Percentiles rank a stretch among this genome's conserved stretches.
Conservation (phyloP, 2,329 filamentous ascomycete species). For the Drechslerella coelobrocha region DNA sequence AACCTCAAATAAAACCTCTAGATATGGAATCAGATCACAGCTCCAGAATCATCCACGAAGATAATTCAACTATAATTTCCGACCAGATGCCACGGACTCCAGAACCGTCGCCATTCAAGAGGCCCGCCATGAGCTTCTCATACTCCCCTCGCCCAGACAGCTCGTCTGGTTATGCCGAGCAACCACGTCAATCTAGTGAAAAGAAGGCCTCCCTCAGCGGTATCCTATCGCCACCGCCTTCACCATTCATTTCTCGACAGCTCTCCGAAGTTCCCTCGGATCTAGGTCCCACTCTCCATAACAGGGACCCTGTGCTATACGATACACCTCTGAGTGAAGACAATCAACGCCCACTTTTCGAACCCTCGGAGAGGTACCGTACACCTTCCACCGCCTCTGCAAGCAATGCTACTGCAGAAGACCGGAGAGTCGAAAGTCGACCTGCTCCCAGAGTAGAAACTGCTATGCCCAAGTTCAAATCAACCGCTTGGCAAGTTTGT, state of each 20-base stretch:
- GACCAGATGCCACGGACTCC: conserved; percentile 41
- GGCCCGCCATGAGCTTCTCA: conserved; percentile 37
- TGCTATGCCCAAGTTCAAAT: conserved; percentile 26
- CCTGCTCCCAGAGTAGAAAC: background rate
- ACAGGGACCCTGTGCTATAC: conserved; percentile 37
- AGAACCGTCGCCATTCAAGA: conserved; percentile 46
- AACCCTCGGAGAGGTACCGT: conserved; percentile 14
- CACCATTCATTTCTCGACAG: conserved; percentile 29
- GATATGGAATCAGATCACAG: conserved; percentile 34
- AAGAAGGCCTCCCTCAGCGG: conserved; percentile 33
- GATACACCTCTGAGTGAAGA: conserved; percentile 40
- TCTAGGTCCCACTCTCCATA: conserved; percentile 33
- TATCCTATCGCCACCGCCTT: conserved; percentile 41
- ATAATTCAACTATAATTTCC: background rate
- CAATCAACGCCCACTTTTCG: conserved; percentile 37
- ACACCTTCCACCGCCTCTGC: background rate
- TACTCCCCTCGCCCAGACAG: conserved; percentile 38
- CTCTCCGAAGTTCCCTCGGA: conserved; percentile 40
- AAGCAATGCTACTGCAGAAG: background rate
- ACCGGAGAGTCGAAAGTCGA: background rate
- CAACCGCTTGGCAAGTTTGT: conserved; percentile 41
- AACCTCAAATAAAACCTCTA: background rate
- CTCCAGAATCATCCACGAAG: conserved; percentile 7
- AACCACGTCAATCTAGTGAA: conserved; percentile 3
- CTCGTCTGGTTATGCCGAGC: conserved; percentile 33